Evolutionary conservation across 1,139 yeast species (phyloP).

Genomic region (Protomyces inouyei): DNA sequence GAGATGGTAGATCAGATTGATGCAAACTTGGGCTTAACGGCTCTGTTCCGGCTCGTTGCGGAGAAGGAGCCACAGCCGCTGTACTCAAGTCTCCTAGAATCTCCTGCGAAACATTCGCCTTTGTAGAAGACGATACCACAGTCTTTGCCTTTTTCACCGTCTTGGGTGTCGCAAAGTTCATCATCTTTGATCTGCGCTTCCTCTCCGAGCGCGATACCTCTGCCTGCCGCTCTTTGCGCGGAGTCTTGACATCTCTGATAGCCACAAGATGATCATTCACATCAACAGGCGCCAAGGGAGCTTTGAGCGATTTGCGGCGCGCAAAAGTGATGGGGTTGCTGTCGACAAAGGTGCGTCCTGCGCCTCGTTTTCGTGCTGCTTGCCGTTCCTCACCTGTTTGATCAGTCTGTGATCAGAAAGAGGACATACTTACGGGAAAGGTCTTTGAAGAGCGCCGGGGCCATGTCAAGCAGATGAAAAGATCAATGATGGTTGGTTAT

Average conservation of each 20-base stretch:
- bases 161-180: constrained; percentile 18
- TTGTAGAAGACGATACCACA: neutral
- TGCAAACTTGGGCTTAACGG: too few relatives aligned
- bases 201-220: neutral
- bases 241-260: neutral
- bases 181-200: neutral
- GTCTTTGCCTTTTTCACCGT: neutral
- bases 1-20: too few relatives aligned
- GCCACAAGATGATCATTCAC: neutral
- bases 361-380: constrained; percentile 12
- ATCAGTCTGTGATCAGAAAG: neutral
- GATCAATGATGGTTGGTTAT: too few relatives aligned
- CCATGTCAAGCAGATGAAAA: too few relatives aligned
- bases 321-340: neutral
- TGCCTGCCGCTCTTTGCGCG: neutral
- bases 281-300: neutral
- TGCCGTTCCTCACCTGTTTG: constrained; percentile 6
- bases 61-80: too few relatives aligned
- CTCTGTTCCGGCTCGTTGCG: too few relatives aligned
- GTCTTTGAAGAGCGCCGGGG: neutral
- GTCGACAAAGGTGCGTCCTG: constrained; percentile 7
- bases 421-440: neutral
- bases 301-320: neutral
- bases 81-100: too few relatives aligned
- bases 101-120: neutral